Base-by-base conservation (phyloP, 176 grass and related monocot genomes). In the Aechmea fasciata region DNA sequence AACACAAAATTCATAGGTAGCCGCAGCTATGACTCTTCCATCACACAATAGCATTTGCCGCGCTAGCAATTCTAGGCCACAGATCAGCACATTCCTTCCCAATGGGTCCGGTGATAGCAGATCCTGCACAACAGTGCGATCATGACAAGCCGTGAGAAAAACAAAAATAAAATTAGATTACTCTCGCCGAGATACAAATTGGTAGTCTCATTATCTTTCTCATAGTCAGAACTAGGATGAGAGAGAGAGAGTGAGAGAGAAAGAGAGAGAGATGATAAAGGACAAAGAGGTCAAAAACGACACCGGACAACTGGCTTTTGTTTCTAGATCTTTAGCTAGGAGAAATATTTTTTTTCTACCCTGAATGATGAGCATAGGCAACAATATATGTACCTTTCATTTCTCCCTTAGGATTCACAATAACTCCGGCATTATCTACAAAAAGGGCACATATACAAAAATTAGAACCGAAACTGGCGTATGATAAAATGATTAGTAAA, bases 41-140 rank as follows among this genome's bases (percentile, higher is more conserved):
- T 79, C 52, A 94, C 19, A 94, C 90, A 0, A 94, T 94, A 0
- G 90, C 90, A 55, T 94, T 94, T 25, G 90, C 90, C 3, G 90
- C 90, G 54, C 90, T 89, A 22, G 90, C 90, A 18, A 94, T 94
- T 78, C 90, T 94, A 41, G 90, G 90, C 90, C 90, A 94, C 22
- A 94, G 81, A 84, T 89, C 90, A 48, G 90, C 90, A 0, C 90
- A 94, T 57, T 94, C 90, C 83, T 94, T 94, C 52, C 90, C 86
- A n/a, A 94, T 94, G 4, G 90, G 90, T 75, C 90, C 90, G 3
- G 90, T 94, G 83, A 94, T 95, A 48, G 90, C 90, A 79, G 90
- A 95, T 29, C 90, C 90, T 95, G 75, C 74, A 64, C 33, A 41
- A 64, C 33, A 41, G 6, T 41, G 33, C 33, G 7, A 41, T 41